These are phyloP conservation scores for Geranomyces michiganensis DNA, from an alignment of 192 early-diverging fungal genomes.

Conservation along the genomic window DNA sequence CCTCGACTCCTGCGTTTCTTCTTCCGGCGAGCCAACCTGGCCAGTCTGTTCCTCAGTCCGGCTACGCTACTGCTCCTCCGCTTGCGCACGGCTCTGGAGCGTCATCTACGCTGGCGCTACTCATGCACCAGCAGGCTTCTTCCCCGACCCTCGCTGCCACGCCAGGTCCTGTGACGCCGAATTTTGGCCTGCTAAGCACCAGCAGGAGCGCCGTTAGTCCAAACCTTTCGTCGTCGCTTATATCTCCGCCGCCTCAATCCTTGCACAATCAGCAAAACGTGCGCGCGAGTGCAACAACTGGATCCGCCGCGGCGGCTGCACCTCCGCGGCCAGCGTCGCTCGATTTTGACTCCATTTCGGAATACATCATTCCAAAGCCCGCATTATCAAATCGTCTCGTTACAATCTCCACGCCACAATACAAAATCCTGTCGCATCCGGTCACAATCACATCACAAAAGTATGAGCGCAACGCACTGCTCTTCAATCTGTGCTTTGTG, in stretches of 20 bases:
- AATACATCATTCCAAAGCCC: constrained; percentile 85
- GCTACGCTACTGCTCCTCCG: no score
- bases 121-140: not conserved
- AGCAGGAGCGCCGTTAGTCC: no score
- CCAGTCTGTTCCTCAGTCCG: no score
- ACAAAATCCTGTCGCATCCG: constrained; percentile 74
- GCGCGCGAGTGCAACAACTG: not conserved
- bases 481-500: constrained; percentile 95
- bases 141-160: constrained; percentile 4
- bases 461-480: constrained; percentile 79
- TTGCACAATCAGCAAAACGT: no score
- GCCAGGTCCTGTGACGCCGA: not conserved
- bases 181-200: no score
- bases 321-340: constrained; percentile 29
- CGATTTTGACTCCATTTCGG: constrained; percentile 77
- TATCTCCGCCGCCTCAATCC: no score
- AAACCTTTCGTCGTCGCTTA: no score
- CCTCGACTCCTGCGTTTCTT: not conserved
- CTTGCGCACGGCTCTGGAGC: not conserved
- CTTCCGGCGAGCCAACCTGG: not conserved
- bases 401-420: constrained; percentile 67
- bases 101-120: not conserved
- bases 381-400: constrained; percentile 75
- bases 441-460: constrained; percentile 69
- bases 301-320: not conserved